Percentiles rank a stretch among this genome's conserved stretches.
These are phyloP conservation scores for Chrysosporium keratinophilum DNA, from an alignment of 2,329 filamentous ascomycete genomes.

Conservation along the genomic window DNA sequence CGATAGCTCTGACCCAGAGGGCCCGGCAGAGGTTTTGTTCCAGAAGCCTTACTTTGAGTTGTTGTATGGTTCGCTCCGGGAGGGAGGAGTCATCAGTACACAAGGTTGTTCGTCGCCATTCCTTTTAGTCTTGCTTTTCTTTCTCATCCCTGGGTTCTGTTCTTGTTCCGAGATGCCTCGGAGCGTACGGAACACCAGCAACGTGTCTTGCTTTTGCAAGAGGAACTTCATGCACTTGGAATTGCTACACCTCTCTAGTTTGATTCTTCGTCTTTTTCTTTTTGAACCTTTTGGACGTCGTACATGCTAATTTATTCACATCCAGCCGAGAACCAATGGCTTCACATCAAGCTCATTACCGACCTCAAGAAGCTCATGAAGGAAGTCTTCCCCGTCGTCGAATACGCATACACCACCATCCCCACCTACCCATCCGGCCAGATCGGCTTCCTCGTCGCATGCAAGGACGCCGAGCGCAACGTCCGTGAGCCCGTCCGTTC, in stretches of 20 bases:
- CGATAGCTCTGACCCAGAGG: conserved; percentile 94
- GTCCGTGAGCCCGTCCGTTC: conserved; percentile 73
- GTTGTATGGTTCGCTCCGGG: conserved; percentile 74
- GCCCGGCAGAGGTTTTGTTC: conserved; percentile 91
- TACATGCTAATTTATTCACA: conserved; percentile 19
- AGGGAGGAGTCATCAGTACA: conserved; percentile 96
- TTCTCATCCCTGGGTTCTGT: conserved; percentile 3
- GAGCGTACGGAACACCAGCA: neutral
- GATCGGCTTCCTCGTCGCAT: conserved; percentile 99
- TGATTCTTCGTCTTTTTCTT: neutral
- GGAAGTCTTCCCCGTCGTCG: conserved; percentile 91
- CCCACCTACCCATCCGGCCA: conserved; percentile 97
- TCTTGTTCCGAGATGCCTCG: conserved; percentile 13
- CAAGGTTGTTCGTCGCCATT: conserved; percentile 98
- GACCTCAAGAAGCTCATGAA: conserved; percentile 95
- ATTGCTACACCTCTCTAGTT: neutral
- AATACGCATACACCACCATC: conserved; percentile 98
- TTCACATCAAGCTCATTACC: conserved; percentile 86
- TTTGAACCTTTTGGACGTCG: conserved; percentile 13
- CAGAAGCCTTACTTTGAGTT: conserved; percentile 98
- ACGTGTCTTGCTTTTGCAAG: neutral
- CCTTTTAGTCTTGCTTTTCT: conserved; percentile 65
- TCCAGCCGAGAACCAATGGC: conserved; percentile 96
- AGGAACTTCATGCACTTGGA: conserved; percentile 1
- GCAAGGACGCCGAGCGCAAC: conserved; percentile 78